Percentiles rank a stretch among this genome's conserved stretches.
phyloP scores from a whole-genome alignment of 768 basidiomycete genomes.

The Lactarius hengduanensis region DNA sequence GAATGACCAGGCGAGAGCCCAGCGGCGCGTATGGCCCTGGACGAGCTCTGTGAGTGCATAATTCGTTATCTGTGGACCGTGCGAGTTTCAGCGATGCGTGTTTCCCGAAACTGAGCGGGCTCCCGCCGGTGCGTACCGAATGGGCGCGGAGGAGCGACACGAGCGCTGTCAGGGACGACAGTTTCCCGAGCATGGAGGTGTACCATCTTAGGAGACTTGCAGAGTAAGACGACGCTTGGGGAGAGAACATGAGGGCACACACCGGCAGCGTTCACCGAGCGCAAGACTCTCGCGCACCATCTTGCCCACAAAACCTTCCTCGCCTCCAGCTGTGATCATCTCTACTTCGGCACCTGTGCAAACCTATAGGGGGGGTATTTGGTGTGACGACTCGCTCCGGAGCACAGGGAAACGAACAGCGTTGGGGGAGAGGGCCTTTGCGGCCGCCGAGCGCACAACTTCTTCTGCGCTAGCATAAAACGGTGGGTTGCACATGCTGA shows the following conservation, averaged over 20 bases:
- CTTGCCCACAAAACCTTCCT: constrained; percentile 66
- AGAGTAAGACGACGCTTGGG: background rate
- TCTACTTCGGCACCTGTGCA: constrained; percentile 87
- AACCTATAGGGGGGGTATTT: constrained; percentile 44
- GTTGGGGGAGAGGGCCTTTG: constrained; percentile 65
- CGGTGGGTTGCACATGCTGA: constrained; percentile 96
- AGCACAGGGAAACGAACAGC: constrained; percentile 50
- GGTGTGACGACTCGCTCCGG: background rate
- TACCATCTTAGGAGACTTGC: constrained; percentile 64
- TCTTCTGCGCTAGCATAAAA: constrained; percentile 84
- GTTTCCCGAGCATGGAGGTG: constrained; percentile 89
- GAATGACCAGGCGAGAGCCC: constrained; percentile 90
- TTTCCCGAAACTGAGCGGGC: background rate
- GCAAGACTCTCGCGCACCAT: constrained; percentile 76
- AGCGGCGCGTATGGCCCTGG: constrained; percentile 88
- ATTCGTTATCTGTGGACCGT: constrained; percentile 63
- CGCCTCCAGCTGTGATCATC: constrained; percentile 89
- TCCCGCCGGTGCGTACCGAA: constrained; percentile 37
- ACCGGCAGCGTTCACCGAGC: constrained; percentile 59
- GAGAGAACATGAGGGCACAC: constrained; percentile 23
- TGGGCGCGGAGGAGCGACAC: constrained; percentile 51
- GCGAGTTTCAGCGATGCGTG: background rate
- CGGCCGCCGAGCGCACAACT: constrained; percentile 51
- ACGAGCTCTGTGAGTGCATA: constrained; percentile 82
- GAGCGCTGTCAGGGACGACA: constrained; percentile 66